Base-by-base conservation (phyloP, 2,329 filamentous ascomycete species). In the Cladosporium oxysporum region DNA sequence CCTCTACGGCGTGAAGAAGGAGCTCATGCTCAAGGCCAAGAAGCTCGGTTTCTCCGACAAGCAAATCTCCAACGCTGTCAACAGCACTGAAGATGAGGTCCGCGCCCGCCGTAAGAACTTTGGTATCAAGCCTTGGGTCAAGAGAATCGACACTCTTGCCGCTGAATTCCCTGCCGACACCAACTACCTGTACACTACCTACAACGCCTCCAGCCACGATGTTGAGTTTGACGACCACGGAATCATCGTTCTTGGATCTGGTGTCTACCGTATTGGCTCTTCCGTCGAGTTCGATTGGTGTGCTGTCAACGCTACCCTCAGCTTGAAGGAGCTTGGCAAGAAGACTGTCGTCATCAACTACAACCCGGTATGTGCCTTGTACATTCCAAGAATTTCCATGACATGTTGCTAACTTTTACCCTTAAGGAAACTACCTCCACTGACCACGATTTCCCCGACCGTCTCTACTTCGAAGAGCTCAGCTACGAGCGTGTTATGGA, bases 261-360 rank as follows among this genome's bases (percentile, higher is more conserved):
- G 95, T 80, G 95, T 98, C 26, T 99, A 99, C 86, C 89, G 95
- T 77, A 99, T 98, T 77, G 95, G 95, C 75, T 94, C 90, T 81
- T 97, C 93, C 7, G 95, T 99, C 62, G 95, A 99, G 80, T 99
- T 99, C 77, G 94, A 99, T 81, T 98, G 94, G 94, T 98, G 94
- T 78, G 93, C 93, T 69, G 93, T 97, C 68, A 95, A 93, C 75
- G 91, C 93, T 69, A 93, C 93, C 12, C 85, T 92, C 69, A 91
- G 92, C 50, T 85, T 98, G 69, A 88, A 89, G 74, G 84, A 90
- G 68, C 92, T 96, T 84, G 93, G 93, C 71, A 91, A 97, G 84
- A 97, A 97, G 88, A 98, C 95, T 33, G 88, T 97, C 66, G 96
- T 98, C 92, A 95, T 99, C 75, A 98, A 98, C 75, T 58, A 58